phyloP scores from a whole-genome alignment of 2,329 filamentous ascomycete species.

The Colletotrichum siamense region DNA sequence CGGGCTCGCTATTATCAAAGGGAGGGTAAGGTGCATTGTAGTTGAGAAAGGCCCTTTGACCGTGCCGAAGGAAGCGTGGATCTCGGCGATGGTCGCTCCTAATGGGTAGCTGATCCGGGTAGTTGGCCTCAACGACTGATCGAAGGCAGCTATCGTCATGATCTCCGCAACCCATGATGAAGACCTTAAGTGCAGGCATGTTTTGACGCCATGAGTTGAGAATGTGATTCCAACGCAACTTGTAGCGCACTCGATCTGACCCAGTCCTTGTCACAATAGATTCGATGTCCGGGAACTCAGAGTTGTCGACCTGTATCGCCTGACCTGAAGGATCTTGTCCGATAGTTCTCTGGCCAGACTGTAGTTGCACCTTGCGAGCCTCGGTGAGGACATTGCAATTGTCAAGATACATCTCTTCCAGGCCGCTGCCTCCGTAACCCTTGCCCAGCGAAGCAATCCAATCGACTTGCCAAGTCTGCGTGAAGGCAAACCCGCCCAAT shows the following conservation, averaged over 20 bases:
- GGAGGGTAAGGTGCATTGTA: not conserved
- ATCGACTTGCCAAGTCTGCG: not conserved
- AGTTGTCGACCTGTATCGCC: not conserved
- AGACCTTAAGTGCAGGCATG: not conserved
- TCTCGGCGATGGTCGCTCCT: fast-evolving
- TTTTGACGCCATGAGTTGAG: not conserved
- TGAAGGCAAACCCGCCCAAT: not conserved
- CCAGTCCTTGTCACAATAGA: not conserved
- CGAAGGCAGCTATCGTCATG: fast-evolving
- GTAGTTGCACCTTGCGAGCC: fast-evolving
- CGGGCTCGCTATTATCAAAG: not conserved
- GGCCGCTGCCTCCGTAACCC: fast-evolving
- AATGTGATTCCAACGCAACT: not conserved
- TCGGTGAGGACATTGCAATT: fast-evolving
- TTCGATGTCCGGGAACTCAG: not conserved
- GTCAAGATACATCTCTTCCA: not conserved
- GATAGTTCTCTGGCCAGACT: not conserved
- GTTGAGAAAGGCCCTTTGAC: fast-evolving
- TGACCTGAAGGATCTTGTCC: not conserved
- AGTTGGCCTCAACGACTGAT: not conserved
- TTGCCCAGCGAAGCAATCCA: not conserved
- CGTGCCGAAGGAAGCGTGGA: not conserved
- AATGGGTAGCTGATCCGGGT: fast-evolving
- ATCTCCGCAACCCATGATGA: not conserved
- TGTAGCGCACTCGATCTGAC: not conserved